Percentiles rank a stretch among this genome's conserved stretches.
Conservation (phyloP, 1,139 yeast genomes). For the Saccharomycopsis hybrid region DNA sequence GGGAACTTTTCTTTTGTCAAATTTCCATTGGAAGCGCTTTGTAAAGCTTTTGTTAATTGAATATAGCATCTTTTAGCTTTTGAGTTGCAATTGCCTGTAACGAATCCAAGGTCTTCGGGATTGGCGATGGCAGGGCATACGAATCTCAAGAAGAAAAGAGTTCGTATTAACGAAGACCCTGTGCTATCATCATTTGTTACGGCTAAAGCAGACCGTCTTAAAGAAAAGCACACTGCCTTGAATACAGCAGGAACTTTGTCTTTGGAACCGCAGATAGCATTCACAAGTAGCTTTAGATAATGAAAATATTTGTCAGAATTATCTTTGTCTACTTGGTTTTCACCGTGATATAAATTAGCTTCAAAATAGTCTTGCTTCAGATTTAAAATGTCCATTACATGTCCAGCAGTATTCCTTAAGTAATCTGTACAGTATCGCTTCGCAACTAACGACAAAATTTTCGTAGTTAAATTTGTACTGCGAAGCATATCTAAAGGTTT, state of each 20-base stretch:
- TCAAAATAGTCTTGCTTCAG: slow-evolving; percentile 44
- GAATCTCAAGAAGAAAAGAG: slow-evolving; percentile 77
- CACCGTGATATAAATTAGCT: slow-evolving; percentile 56
- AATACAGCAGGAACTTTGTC: slow-evolving; percentile 65
- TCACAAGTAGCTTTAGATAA: slow-evolving; percentile 53
- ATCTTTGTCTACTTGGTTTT: no score
- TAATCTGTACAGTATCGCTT: slow-evolving; percentile 59
- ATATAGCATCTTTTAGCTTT: slow-evolving; percentile 68
- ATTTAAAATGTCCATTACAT: slow-evolving; percentile 42
- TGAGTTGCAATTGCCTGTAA: neutral
- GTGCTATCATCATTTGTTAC: slow-evolving; percentile 53
- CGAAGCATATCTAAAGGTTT: slow-evolving; percentile 70
- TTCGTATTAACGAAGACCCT: slow-evolving; percentile 70
- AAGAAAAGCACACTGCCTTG: slow-evolving; percentile 65
- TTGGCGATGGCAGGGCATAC: slow-evolving; percentile 89
- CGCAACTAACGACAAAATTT: slow-evolving; percentile 67
- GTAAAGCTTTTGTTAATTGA: slow-evolving; percentile 78
- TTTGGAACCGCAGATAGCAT: slow-evolving; percentile 51
- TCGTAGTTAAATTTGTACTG: slow-evolving; percentile 77
- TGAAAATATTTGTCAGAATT: slow-evolving; percentile 45
- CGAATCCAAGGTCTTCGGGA: slow-evolving; percentile 52
- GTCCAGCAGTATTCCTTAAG: slow-evolving; percentile 46
- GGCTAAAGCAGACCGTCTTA: slow-evolving; percentile 52
- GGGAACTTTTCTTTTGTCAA: slow-evolving; percentile 56
- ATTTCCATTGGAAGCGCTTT: slow-evolving; percentile 80